Evolutionary conservation across 83 land plant genomes (phyloP), one percentile per base, ranked within the genome.

Genomic region (Thuja plicata): DNA sequence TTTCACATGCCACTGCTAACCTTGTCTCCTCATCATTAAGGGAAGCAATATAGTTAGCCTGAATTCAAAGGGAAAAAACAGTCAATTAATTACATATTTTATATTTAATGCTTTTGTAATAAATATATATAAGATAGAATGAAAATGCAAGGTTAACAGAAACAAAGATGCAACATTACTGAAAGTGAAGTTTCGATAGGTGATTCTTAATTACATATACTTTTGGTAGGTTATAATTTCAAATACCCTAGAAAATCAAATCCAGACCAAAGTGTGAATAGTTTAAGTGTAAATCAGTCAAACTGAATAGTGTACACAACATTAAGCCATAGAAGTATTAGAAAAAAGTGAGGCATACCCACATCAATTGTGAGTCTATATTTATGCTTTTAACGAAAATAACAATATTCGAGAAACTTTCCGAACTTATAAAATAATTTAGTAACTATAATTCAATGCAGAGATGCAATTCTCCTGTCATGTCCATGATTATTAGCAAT

Each of bases 21-120:
- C 98, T 87, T 27, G 99, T 97, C 46, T 97, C 97, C 87, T 98
- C 98, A 82, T 98, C 97, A 88, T 97, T 98, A 83, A 98, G 91
- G 12, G 99, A 91, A 27, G 93, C 94, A 10, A 98, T 60, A 87
- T 94, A 98, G 74, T 89, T 91, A 45, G 88, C 95, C 99, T 98
- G 94, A 81, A 89, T 76, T 17, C 83, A 73, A 85, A 55, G 40
- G 40, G 19, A 77, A 54, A 87, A 89, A 90, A 3, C 8, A 12
- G 41, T 37, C 78, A 86, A 43, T 40, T 77, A 41, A 46, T 38
- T 73, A 71, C n/a, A 88, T 46, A 27, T 30, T 83, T 80, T 41
- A 80, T 80, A 21, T 40, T 21, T 9, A 80, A 38, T 79, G 5
- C 76, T 52, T 52, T 86, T 54, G 78, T 38, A 41, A 41, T 38